Evolutionary conservation across 768 basidiomycete species (phyloP), one percentile per base, ranked within the genome.

Genomic region (Suillus cothurnatus): DNA sequence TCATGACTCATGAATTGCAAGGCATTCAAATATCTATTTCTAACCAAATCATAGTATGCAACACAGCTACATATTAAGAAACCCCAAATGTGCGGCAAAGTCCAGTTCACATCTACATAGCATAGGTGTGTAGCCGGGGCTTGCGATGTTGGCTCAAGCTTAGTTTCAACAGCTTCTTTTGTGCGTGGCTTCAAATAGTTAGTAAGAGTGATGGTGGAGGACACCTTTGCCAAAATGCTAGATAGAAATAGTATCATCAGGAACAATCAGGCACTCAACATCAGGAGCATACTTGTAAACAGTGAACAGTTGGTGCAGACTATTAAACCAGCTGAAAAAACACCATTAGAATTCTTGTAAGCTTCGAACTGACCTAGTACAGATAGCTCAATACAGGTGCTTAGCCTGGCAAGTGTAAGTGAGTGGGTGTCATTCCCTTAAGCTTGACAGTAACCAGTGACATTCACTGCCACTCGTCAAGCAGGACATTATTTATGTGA

Each of bases 371-470:
- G 17, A 79, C 86, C 78, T 71, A n/a, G n/a, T n/a, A 88, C 87
- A 89, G 88, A 71, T 88, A 89, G 56, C 79, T 88, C 23, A 84
- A 86, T 32, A 86, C 87, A 3, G 88, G 88, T 17, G 86, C 87
- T 80, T 72, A 15, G 82, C 79, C 74, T 88, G 85, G 45, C 86
- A 86, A n/a, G 82, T 85, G 53, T 61, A 66, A 11, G 79, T 74
- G 6, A 84, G n/a, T n/a, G 80, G 0, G 86, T 87, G 12, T 87
- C 87, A 68, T 85, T 86, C 71, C 85, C 75, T 72, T 89, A 89
- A 3, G 82, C 85, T 32, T 79, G 78, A 69, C 87, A 87, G 64
- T 77, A 90, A 4, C 87, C 87, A 1, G 87, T 88, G 1, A 77
- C 69, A 62, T 89, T 88, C 31, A 84, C 82, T 76, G 68, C 45